Evolutionary conservation across 1,139 yeast species (phyloP).

Genomic region (Pichia sp.): DNA sequence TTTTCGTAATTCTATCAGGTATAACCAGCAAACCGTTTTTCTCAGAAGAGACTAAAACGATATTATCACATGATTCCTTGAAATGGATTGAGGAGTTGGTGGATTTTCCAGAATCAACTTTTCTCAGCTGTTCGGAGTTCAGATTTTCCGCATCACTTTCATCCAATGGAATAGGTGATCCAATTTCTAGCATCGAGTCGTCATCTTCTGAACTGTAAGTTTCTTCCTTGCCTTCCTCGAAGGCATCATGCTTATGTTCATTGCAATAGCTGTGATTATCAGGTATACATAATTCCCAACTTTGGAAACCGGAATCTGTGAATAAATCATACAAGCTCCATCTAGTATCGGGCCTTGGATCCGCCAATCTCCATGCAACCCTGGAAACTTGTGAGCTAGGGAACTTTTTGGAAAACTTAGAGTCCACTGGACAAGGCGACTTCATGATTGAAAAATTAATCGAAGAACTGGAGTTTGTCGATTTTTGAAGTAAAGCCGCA

Average conservation of each 20-base stretch:
- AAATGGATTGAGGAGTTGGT: constrained; percentile 5
- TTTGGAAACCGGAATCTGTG: constrained; percentile 55
- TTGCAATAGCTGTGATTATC: too few species aligned
- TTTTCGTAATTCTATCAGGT: constrained; percentile 18
- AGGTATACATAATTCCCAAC: constrained; percentile 50
- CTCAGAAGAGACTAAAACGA: too few species aligned
- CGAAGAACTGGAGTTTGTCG: constrained; percentile 1
- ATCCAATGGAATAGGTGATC: not conserved
- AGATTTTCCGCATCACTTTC: not conserved
- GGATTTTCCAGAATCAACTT: constrained; percentile 3
- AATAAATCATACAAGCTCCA: constrained; percentile 49
- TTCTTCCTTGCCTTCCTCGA: not conserved
- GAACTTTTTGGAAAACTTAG: constrained; percentile 59
- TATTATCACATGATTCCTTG: not conserved
- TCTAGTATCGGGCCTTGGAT: constrained; percentile 48
- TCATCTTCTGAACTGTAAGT: not conserved
- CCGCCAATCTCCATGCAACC: constrained; percentile 72
- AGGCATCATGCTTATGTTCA: too few species aligned
- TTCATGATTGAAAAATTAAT: constrained; percentile 3
- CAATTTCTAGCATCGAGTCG: not conserved
- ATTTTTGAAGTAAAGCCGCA: not conserved
- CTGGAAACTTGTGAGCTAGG: constrained; percentile 55
- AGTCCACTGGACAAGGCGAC: constrained; percentile 36
- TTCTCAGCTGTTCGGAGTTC: not conserved
- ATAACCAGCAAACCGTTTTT: constrained; percentile 13